Percentiles rank a stretch among this genome's conserved stretches.
These are phyloP conservation scores for Solanum neorickii DNA, from an alignment of 257 asterid species.

Conservation along the genomic window DNA sequence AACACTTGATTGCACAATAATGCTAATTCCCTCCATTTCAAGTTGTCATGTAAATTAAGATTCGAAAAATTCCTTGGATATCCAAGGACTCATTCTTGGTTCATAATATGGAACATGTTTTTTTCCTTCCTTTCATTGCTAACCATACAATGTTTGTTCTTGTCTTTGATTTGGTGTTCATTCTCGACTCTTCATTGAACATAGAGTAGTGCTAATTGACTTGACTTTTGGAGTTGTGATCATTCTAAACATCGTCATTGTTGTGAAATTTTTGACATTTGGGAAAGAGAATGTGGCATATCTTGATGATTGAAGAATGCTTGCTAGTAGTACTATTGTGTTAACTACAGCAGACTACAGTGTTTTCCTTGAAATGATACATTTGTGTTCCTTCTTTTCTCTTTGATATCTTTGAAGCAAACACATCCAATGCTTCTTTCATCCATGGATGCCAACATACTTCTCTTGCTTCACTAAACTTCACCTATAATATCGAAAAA, in stretches of 20 bases:
- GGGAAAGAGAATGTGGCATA: not conserved
- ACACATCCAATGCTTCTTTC: constrained; percentile 75
- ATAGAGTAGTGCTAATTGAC: not conserved
- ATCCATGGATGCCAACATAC: constrained; percentile 66
- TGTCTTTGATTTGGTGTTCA: not conserved
- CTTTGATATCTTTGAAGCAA: constrained; percentile 23
- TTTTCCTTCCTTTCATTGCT: not conserved
- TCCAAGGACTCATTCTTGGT: constrained; percentile 20
- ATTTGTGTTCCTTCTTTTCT: not conserved
- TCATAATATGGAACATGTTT: constrained; percentile 9
- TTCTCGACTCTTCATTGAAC: not conserved
- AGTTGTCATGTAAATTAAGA: no score
- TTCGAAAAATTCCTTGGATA: no score
- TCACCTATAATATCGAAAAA: constrained; percentile 31
- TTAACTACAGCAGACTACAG: not conserved
- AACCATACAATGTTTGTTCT: constrained; percentile 14
- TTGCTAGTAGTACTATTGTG: no score
- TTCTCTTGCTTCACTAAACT: constrained; percentile 59
- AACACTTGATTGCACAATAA: not conserved
- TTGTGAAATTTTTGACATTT: not conserved
- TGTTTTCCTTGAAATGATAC: not conserved
- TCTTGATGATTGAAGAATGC: not conserved
- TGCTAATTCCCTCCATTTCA: no score
- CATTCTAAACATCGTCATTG: not conserved
- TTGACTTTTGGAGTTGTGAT: not conserved